Percentiles rank a stretch among this genome's conserved stretches.
phyloP scores from a whole-genome alignment of 495 filamentous ascomycete genomes.

The Melanomma pulvis-pyrius region DNA sequence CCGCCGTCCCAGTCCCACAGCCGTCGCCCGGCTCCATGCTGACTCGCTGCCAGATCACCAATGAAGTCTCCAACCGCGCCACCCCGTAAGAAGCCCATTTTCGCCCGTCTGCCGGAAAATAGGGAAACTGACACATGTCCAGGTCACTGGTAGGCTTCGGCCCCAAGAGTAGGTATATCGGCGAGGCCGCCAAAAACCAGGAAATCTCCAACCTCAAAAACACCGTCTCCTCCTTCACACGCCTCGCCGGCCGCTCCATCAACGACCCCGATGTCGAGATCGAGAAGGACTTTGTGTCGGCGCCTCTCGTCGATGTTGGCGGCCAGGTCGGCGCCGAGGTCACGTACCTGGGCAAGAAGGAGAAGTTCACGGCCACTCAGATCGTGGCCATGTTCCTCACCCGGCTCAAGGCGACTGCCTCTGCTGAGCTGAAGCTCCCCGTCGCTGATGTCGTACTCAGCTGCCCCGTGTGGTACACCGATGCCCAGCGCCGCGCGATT shows the following conservation, averaged over 20 bases:
- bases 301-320: conserved; percentile 81
- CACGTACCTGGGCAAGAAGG: conserved; percentile 89
- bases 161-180: conserved; percentile 87
- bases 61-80: conserved; percentile 97
- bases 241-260: conserved; percentile 81
- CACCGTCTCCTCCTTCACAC: conserved; percentile 89
- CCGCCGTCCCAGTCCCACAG: background rate
- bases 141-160: conserved; percentile 95
- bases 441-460: conserved; percentile 95
- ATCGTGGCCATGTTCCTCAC: conserved; percentile 92
- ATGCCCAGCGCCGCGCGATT: conserved; percentile 83
- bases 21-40: background rate
- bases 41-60: conserved; percentile 73
- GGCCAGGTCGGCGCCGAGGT: conserved; percentile 96
- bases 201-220: conserved; percentile 99
- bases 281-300: conserved; percentile 90
- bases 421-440: conserved; percentile 84
- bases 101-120: conserved; percentile 29
- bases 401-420: conserved; percentile 87
- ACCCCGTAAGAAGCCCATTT: conserved; percentile 75
- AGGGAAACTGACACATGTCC: conserved; percentile 43
- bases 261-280: conserved; percentile 89
- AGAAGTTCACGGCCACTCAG: conserved; percentile 89
- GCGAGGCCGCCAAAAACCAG: conserved; percentile 95
- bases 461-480: conserved; percentile 96